Evolutionary conservation across 306 rosid genomes (phyloP), one percentile per base, ranked within the genome.

Genomic region (Acacia acuminata): DNA sequence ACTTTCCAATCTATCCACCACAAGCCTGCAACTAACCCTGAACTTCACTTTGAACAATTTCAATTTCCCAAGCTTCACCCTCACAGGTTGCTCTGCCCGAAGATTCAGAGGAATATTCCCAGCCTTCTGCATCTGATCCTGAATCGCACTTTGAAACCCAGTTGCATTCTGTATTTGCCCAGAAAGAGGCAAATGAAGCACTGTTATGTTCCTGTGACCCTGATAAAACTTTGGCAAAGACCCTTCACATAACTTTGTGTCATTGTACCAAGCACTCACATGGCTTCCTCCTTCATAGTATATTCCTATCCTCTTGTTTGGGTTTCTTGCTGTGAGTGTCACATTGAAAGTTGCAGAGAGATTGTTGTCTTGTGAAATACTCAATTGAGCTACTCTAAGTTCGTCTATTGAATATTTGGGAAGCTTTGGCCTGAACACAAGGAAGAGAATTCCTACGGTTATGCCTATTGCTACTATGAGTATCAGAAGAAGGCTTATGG

Each of bases 231-330:
- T 88, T 5, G 98, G 97, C 84, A 95, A 50, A 17, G 94, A 92
- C 76, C 97, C 98, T 79, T 88, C 85, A 45, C 92, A 89, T 2
- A 95, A 77, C 73, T 89, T 30, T 10, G 89, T 89, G 51, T 73
- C 89, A 11, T 24, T n/a, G 87, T 92, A 95, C 88, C 71, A 89
- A 64, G 91, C 95, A 75, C 86, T 88, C 55, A 95, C 88, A 5
- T 86, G 84, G 81, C 98, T 95, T 4, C 98, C 98, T n/a, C 91
- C 86, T 44, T 75, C 94, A 47, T 95, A 95, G 85, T 92, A 90
- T 16, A 95, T 90, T 10, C 98, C 98, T 60, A 95, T 93, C 86
- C 83, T 93, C 88, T 92, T 89, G 85, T 95, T 95, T 8, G 98
- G 98, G 32, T 95, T 95, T 44, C 82, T 80, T 0, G 98, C 94